A percentile compares a stretch with the other conserved stretches of the same genome.
These are phyloP conservation scores for Bryopsis sp. DNA, from an alignment of 139 green algal species.

Conservation along the genomic window DNA sequence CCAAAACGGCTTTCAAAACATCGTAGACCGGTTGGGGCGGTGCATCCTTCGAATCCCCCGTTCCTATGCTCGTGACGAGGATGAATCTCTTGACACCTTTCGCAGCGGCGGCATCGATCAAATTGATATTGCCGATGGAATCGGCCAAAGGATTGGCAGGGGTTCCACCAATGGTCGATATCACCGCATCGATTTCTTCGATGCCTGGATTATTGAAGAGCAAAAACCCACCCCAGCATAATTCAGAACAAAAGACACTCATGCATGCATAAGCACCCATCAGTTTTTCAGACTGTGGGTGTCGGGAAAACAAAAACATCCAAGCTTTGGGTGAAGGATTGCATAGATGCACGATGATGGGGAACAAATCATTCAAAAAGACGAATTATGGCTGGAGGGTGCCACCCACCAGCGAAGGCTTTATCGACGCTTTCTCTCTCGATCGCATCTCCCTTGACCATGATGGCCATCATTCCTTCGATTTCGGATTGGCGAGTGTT, in stretches of 20 bases:
- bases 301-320: too few species aligned
- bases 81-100: constrained; percentile 93
- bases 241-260: too few species aligned
- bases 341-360: too few species aligned
- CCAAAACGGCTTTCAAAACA: constrained; percentile 81
- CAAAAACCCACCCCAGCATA: too few species aligned
- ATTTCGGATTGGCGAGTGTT: constrained; percentile 71
- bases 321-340: too few species aligned
- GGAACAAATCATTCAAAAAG: too few species aligned
- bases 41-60: constrained; percentile 69
- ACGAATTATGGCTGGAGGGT: background rate
- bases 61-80: constrained; percentile 92
- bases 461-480: constrained; percentile 86
- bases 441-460: constrained; percentile 78
- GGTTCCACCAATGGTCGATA: constrained; percentile 84
- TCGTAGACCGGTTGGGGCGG: constrained; percentile 74
- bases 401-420: constrained; percentile 44
- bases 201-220: constrained; percentile 47
- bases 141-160: constrained; percentile 64
- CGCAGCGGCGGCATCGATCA: constrained; percentile 81
- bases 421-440: constrained; percentile 59
- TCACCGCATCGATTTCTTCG: constrained; percentile 85
- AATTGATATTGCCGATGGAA: constrained; percentile 90
- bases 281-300: too few species aligned
- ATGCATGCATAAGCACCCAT: too few species aligned